Evolutionary conservation across 495 filamentous ascomycete genomes (phyloP).

Genomic region (Tuber melanosporum): DNA sequence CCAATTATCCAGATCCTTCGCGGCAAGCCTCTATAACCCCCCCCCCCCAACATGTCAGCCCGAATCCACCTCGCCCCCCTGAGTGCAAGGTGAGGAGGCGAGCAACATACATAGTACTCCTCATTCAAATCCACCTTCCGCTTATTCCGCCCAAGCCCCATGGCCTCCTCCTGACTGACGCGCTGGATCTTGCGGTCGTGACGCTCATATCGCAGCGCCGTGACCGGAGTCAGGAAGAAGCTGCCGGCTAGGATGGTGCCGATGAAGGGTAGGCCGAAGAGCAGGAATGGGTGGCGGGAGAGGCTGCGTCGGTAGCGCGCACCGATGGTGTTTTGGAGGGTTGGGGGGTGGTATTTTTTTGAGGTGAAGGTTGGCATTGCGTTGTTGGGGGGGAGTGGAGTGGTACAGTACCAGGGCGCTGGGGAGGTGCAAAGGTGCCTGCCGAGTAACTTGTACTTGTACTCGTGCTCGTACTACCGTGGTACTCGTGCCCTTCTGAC

Average conservation of each 20-base stretch:
- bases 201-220: slow-evolving; percentile 85
- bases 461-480: too few relatives aligned
- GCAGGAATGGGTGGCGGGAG: slow-evolving; percentile 67
- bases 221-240: slow-evolving; percentile 88
- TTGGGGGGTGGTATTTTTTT: slow-evolving; percentile 62
- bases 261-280: slow-evolving; percentile 96
- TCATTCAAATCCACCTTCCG: slow-evolving; percentile 73
- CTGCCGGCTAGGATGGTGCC: slow-evolving; percentile 85
- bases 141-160: slow-evolving; percentile 66
- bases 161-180: slow-evolving; percentile 72
- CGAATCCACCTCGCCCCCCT: background rate
- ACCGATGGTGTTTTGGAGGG: slow-evolving; percentile 58
- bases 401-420: background rate
- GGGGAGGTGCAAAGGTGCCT: too few relatives aligned
- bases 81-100: background rate
- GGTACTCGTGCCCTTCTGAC: background rate
- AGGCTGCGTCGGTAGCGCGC: slow-evolving; percentile 67
- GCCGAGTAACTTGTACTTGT: too few relatives aligned
- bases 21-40: slow-evolving; percentile 63
- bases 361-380: slow-evolving; percentile 67
- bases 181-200: slow-evolving; percentile 80
- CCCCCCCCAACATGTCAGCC: slow-evolving; percentile 1
- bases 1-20: slow-evolving; percentile 91
- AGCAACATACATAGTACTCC: slow-evolving; percentile 80
- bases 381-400: background rate